Evolutionary conservation across 768 basidiomycete genomes (phyloP).

Genomic region (Boletus vinaceobasis): DNA sequence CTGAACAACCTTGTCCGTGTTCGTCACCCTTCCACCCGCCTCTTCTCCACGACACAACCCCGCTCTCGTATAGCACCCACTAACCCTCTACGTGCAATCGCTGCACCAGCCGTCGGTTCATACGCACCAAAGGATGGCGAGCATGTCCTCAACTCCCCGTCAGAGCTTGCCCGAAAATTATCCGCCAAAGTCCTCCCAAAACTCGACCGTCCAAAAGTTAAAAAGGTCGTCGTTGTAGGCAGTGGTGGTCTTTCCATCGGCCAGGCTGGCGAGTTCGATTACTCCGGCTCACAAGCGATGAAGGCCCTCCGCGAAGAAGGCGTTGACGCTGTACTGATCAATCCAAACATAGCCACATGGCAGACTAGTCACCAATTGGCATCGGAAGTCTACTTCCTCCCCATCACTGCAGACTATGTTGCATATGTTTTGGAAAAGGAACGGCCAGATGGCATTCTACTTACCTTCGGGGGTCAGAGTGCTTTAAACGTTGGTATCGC

Average conservation of each 20-base stretch:
- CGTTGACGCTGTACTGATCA: constrained; percentile 90
- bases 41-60: constrained; percentile 49
- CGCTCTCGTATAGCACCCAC: constrained; percentile 43
- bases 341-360: constrained; percentile 99
- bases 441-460: constrained; percentile 92
- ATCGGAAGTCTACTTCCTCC: constrained; percentile 95
- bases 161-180: constrained; percentile 88
- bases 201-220: constrained; percentile 85
- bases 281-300: constrained; percentile 97
- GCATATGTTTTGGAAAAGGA: constrained; percentile 99
- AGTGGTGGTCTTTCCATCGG: constrained; percentile 96
- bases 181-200: constrained; percentile 94
- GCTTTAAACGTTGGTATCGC: constrained; percentile 97
- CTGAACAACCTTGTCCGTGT: constrained; percentile 15
- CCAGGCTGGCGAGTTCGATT: constrained; percentile 99
- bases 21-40: constrained; percentile 34
- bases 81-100: constrained; percentile 58
- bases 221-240: constrained; percentile 94
- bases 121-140: constrained; percentile 62
- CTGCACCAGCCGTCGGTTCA: constrained; percentile 71
- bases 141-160: constrained; percentile 87
- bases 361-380: constrained; percentile 98
- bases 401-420: constrained; percentile 95
- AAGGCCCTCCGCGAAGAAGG: constrained; percentile 97
- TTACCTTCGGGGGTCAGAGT: constrained; percentile 98